Base-by-base conservation (phyloP, 164 flowering plant species). In the Vitis rupestris region DNA sequence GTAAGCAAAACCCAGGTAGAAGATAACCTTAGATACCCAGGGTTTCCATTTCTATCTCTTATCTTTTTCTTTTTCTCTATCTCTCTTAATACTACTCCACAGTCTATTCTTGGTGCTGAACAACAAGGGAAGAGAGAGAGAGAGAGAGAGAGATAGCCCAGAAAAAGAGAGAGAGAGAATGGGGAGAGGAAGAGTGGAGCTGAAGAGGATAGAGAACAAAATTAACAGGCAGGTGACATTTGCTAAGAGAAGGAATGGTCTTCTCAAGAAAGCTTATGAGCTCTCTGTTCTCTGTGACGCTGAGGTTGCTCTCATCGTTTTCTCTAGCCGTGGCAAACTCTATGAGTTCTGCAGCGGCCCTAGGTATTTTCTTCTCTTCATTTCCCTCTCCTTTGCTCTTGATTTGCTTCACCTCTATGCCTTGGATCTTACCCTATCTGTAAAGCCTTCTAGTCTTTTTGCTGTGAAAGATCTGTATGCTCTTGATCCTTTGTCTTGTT, bases 191-290 rank as follows among this genome's bases (percentile, higher is more conserved):
- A 75, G 64, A 65, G 81, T 81, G n/a, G 83, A 81, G 52, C 61
- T 81, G 68, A 81, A 81, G 77, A 75, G 79, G 55, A 81, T 81
- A 61, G 83, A 81, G 72, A 81, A 81, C 81, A 80, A 80, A 71
- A 77, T 80, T 4, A 80, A 80, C 59, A 67, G 83, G 57, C 83
- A 80, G 59, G 83, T 80, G 27, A 80, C 83, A 1, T 80, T 80
- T 77, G 77, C 81, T 0, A 80, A 80, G 75, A 77, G 83, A 70
- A 80, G 83, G 50, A 80, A 80, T 80, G 83, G 83, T 10, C 69
- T 80, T 50, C 72, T 77, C 23, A 79, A 79, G 74, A 79, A 79
- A 23, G 82, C 82, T n/a, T 79, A 75, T 67, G 82, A 79, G 52
- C 70, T 79, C 8, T 79, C 82, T 13, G 77, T 79, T 59, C 82